These are phyloP conservation scores for Ogataea paraovalis DNA, from an alignment of 805 yeast species.

Conservation along the genomic window DNA sequence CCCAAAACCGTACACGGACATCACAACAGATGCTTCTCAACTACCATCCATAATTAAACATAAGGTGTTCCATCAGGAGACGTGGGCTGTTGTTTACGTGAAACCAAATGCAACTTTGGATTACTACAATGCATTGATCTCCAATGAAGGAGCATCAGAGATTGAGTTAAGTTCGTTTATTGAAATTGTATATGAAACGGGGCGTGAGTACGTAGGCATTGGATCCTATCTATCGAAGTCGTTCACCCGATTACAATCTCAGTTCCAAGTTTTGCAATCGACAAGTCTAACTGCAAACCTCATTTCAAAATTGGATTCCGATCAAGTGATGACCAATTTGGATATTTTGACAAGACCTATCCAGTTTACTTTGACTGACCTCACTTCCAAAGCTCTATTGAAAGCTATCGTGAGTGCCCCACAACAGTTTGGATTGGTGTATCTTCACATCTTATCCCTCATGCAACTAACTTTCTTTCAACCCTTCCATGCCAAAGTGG, in stretches of 20 bases:
- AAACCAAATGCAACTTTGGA: slow-evolving; percentile 45
- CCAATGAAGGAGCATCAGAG: slow-evolving; percentile 22
- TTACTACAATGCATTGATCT: slow-evolving; percentile 33
- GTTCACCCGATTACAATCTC: slow-evolving; percentile 32
- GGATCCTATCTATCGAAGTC: slow-evolving; percentile 39
- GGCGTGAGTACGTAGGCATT: slow-evolving; percentile 51
- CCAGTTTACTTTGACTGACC: slow-evolving; percentile 38
- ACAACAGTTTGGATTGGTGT: slow-evolving; percentile 66
- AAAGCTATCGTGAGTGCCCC: slow-evolving; percentile 55
- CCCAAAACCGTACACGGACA: slow-evolving; percentile 25
- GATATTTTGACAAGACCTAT: slow-evolving; percentile 11
- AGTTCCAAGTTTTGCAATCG: slow-evolving; percentile 19
- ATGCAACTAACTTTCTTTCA: slow-evolving; percentile 59
- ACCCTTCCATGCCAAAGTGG: slow-evolving; percentile 47
- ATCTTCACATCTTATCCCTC: slow-evolving; percentile 61
- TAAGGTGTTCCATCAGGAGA: slow-evolving; percentile 49
- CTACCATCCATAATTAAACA: slow-evolving; percentile 36
- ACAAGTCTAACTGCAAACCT: slow-evolving; percentile 9
- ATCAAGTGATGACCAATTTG: slow-evolving; percentile 3
- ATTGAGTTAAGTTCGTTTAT: slow-evolving; percentile 27
- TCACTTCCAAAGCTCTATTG: slow-evolving; percentile 37
- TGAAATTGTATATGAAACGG: slow-evolving; percentile 50
- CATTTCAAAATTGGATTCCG: not conserved
- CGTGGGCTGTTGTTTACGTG: slow-evolving; percentile 57
- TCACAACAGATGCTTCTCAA: slow-evolving; percentile 27